Percentiles rank a stretch among this genome's conserved stretches.
These are phyloP conservation scores for Phialocephala sp. DNA, from an alignment of 2,329 filamentous ascomycete genomes.

Conservation along the genomic window DNA sequence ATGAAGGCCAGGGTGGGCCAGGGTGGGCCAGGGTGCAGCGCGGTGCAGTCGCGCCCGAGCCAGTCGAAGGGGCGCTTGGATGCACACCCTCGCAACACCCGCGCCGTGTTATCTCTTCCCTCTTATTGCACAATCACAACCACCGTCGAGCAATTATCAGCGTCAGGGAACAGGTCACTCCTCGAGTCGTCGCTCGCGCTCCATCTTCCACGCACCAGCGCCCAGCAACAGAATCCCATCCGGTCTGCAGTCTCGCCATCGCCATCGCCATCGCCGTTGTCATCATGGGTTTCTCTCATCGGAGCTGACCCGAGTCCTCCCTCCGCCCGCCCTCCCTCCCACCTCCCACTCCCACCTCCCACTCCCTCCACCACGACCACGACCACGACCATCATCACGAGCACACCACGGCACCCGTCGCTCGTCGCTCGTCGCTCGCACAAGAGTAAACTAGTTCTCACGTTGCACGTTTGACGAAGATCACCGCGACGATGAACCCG, in stretches of 20 bases:
- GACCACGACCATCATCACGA: too few species aligned
- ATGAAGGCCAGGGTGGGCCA: too few species aligned
- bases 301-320: not conserved
- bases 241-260: too few species aligned
- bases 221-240: not conserved
- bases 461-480: too few species aligned
- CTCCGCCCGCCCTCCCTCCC: not conserved
- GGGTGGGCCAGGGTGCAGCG: too few species aligned
- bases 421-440: not conserved
- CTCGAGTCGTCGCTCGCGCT: not conserved
- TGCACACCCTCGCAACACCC: not conserved
- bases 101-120: not conserved
- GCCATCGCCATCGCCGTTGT: too few species aligned
- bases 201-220: not conserved
- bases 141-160: too few species aligned
- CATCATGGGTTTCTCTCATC: not conserved
- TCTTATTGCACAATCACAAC: not conserved
- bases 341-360: not conserved
- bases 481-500: not conserved
- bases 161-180: too few species aligned
- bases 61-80: not conserved
- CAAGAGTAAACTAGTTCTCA: too few species aligned
- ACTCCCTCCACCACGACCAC: not conserved
- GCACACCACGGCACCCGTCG: not conserved
- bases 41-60: not conserved